These are phyloP conservation scores for Quercus variabilis DNA, from an alignment of 306 rosid genomes.

Conservation along the genomic window DNA sequence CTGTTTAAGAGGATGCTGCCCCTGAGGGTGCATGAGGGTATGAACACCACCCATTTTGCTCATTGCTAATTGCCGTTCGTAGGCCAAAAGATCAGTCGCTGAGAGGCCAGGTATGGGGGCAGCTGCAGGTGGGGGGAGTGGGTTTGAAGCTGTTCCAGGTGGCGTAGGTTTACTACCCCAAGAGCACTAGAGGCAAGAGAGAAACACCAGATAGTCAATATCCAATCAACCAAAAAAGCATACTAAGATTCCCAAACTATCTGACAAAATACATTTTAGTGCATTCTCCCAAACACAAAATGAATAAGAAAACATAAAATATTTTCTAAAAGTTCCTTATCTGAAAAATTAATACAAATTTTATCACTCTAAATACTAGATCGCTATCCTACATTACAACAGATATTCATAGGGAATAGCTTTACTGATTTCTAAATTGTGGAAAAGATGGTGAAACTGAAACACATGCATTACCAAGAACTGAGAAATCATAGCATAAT, in stretches of 20 bases:
- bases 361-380: background rate
- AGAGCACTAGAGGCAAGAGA: slow-evolving; percentile 55
- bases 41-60: slow-evolving; percentile 93
- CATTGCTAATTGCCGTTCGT: slow-evolving; percentile 83
- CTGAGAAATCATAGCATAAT: background rate
- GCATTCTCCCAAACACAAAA: background rate
- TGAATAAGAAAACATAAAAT: background rate
- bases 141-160: slow-evolving; percentile 87
- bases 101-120: slow-evolving; percentile 67
- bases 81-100: slow-evolving; percentile 61
- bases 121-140: slow-evolving; percentile 91
- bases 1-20: slow-evolving; percentile 80
- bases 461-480: background rate
- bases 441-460: background rate
- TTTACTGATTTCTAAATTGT: background rate
- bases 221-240: background rate
- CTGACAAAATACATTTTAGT: background rate
- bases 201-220: background rate
- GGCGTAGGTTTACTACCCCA: slow-evolving; percentile 99
- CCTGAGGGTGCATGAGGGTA: slow-evolving; percentile 84
- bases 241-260: background rate
- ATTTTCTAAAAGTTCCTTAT: background rate
- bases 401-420: background rate
- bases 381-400: too few relatives aligned
- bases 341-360: background rate